These are phyloP conservation scores for Colletotrichum karsti DNA, from an alignment of 2,329 filamentous ascomycete species.

Conservation along the genomic window DNA sequence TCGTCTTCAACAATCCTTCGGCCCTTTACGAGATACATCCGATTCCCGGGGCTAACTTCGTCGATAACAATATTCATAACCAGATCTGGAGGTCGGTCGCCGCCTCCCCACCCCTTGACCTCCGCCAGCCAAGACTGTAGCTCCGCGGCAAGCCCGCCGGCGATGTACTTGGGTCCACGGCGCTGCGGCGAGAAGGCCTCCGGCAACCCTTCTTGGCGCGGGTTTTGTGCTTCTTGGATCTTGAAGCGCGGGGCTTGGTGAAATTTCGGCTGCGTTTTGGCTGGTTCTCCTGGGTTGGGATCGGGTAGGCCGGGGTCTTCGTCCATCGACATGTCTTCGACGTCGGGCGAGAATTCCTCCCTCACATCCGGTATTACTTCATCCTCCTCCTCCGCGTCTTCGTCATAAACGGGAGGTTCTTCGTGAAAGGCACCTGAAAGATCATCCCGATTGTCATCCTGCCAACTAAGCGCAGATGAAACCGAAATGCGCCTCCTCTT, in stretches of 20 bases:
- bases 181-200: constrained; percentile 46
- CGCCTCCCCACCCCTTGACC: constrained; percentile 42
- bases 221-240: constrained; percentile 32
- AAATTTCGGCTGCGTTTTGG: constrained; percentile 46
- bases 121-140: constrained; percentile 52
- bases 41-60: constrained; percentile 38
- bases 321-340: constrained; percentile 16
- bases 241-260: constrained; percentile 50
- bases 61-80: constrained; percentile 38
- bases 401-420: background rate
- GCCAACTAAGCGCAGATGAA: constrained; percentile 27
- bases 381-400: background rate
- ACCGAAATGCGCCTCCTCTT: constrained; percentile 28
- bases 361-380: background rate
- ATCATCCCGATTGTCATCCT: constrained; percentile 1
- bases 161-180: constrained; percentile 41
- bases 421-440: background rate
- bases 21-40: constrained; percentile 44
- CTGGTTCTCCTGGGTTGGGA: background rate
- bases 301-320: constrained; percentile 14
- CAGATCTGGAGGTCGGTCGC: constrained; percentile 19
- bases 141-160: constrained; percentile 47
- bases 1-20: constrained; percentile 25
- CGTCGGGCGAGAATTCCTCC: background rate
- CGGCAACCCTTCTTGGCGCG: constrained; percentile 33